These are phyloP conservation scores for Picochlorum sp. DNA, from an alignment of 139 green algal species.

Conservation along the genomic window DNA sequence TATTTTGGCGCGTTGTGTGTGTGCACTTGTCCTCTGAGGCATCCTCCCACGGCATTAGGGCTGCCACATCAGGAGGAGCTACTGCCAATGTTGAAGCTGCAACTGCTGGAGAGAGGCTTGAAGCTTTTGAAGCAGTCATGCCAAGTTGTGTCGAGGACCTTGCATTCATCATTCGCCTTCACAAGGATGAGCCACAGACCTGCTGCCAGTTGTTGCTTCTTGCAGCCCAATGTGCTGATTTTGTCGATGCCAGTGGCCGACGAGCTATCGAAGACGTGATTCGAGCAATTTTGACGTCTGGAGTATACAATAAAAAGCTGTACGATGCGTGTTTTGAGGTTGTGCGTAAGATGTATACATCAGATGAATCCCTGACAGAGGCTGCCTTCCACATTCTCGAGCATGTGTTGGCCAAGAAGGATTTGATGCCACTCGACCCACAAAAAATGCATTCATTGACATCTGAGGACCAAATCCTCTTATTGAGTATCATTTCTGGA, in stretches of 20 bases:
- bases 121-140: conserved; percentile 47
- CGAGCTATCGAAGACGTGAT: conserved; percentile 21
- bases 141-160: conserved; percentile 30
- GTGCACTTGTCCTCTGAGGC: conserved; percentile 22
- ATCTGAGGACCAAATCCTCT: background rate
- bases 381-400: conserved; percentile 17
- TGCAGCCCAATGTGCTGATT: conserved; percentile 32
- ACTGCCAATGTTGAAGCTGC: conserved; percentile 29
- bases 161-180: conserved; percentile 18
- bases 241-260: conserved; percentile 34
- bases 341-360: conserved; percentile 26
- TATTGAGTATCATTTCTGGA: background rate
- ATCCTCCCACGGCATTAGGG: conserved; percentile 25
- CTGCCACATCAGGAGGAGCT: conserved; percentile 28
- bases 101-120: conserved; percentile 26
- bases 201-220: conserved; percentile 39
- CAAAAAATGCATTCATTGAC: background rate
- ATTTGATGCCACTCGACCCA: background rate
- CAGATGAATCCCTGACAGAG: conserved; percentile 28
- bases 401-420: background rate
- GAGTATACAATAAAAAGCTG: conserved; percentile 12
- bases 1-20: conserved; percentile 42
- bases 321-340: conserved; percentile 22
- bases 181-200: conserved; percentile 35
- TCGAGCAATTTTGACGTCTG: background rate